phyloP scores from a whole-genome alignment of 345 rosid species.

The Gossypioides kirkii region DNA sequence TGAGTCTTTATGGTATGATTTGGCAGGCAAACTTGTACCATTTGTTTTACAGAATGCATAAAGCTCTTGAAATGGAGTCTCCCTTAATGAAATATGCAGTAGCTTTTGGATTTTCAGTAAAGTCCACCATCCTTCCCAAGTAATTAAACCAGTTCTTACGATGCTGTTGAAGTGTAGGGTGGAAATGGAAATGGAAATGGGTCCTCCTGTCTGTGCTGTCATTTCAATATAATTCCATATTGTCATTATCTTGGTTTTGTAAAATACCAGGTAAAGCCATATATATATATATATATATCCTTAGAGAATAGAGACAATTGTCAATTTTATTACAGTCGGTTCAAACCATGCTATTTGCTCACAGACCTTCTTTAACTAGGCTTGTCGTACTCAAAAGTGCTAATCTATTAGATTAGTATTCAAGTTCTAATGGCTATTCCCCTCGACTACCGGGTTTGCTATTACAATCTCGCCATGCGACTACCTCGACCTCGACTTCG shows the following conservation, averaged over 20 bases:
- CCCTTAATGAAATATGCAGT: conserved; percentile 1
- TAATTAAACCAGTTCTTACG: conserved; percentile 25
- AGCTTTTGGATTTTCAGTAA: conserved; percentile 1
- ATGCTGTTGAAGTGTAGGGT: conserved; percentile 12
- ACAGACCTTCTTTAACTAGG: conserved; percentile 15
- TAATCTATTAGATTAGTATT: conserved; percentile 8
- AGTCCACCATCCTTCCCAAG: conserved; percentile 25
- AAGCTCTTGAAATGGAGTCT: conserved; percentile 2
- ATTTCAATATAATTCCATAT: conserved; percentile 33
- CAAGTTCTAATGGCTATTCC: conserved; percentile 7
- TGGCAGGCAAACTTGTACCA: neutral
- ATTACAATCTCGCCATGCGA: too few relatives aligned
- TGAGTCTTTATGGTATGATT: neutral
- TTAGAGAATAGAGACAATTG: too few relatives aligned
- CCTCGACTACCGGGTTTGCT: too few relatives aligned
- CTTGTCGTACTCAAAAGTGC: conserved; percentile 24
- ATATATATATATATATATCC: too few relatives aligned
- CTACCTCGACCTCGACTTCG: too few relatives aligned
- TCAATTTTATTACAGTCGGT: too few relatives aligned
- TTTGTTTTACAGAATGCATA: conserved; percentile 10
- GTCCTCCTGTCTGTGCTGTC: conserved; percentile 38
- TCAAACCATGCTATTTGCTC: neutral
- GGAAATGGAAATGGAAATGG: conserved; percentile 22
- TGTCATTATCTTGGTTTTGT: conserved; percentile 26
- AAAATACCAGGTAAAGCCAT: neutral